Base-by-base conservation (phyloP, 2,329 filamentous ascomycete genomes). In the Sclerotinia subarctica region DNA sequence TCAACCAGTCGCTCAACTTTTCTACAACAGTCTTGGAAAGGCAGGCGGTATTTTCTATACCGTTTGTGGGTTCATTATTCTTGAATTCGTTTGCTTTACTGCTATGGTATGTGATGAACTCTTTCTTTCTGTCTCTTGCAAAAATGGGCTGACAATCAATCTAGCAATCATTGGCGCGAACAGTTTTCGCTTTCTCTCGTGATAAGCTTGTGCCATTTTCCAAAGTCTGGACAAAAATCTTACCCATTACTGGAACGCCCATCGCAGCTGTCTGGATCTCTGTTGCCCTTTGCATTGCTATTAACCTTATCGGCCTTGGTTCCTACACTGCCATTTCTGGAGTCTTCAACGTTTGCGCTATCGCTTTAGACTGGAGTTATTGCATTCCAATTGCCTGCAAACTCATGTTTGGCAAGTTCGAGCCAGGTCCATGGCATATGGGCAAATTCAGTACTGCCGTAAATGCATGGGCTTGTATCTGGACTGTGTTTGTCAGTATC, bases 191-290 rank as follows among this genome's bases (percentile, higher is more conserved):
- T 53, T 85, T 88, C 5, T 86, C 86, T 38, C 82, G 86, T 57
- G 86, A 88, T 72, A 85, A 85, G 47, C 84, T 88, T 26, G 78
- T 70, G 13, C 69, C 86, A 0, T 87, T 83, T 76, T 87, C 85
- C 1, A 73, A 80, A 46, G 86, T 85, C 83, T 86, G 88, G 54
- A 83, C 85, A 5, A 76, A 79, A 24, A 85, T 88, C 2, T 80
- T 79, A 11, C 76, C 81, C 11, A 78, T 82, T 32, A 86, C 84
- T 19, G 86, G 85, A 64, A 85, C 88, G 70, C 86, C 86, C 0
- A 81, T 82, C 19, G 87, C 88, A 72, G 86, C 86, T 6, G 83
- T 88, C 60, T 87, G 85, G 85, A 80, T 86, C 67, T 84, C 81
- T 66, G 80, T 84, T 42, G 77, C 83, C 72, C 83, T 81, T 69